Conservation (phyloP, 768 basidiomycete genomes). For the Lentinula guzmanii region DNA sequence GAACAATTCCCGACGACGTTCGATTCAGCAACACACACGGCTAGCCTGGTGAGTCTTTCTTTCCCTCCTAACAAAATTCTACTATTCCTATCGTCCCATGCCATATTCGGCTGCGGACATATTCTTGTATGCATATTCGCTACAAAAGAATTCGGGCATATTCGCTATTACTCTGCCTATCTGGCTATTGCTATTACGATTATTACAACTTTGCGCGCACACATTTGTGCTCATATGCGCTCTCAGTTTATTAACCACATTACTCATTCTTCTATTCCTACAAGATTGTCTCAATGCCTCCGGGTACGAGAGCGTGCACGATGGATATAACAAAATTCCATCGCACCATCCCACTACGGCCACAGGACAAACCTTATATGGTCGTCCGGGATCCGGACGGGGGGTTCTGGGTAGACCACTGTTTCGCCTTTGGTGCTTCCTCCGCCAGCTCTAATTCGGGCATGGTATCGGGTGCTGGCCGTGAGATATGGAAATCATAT, state of each 20-base stretch:
- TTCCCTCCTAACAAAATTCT: too few relatives aligned
- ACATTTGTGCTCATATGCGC: too few relatives aligned
- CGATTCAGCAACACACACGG: conserved; percentile 7
- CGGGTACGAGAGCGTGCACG: conserved; percentile 20
- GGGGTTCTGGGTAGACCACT: neutral
- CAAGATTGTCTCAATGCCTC: conserved; percentile 19
- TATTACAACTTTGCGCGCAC: too few relatives aligned
- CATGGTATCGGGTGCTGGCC: conserved; percentile 16
- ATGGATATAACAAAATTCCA: conserved; percentile 24
- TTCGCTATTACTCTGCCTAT: too few relatives aligned
- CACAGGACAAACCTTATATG: conserved; percentile 18
- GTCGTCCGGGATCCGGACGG: conserved; percentile 6
- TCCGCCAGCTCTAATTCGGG: conserved; percentile 16
- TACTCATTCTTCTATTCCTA: neutral
- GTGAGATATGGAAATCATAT: too few relatives aligned
- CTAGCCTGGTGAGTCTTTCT: conserved; percentile 9
- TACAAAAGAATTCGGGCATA: too few relatives aligned
- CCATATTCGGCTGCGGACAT: too few relatives aligned
- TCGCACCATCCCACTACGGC: conserved; percentile 19
- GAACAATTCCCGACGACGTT: conserved; percentile 13
- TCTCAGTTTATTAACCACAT: too few relatives aligned
- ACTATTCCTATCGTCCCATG: too few relatives aligned
- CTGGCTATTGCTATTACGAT: too few relatives aligned
- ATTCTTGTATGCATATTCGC: too few relatives aligned
- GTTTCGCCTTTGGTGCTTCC: conserved; percentile 18